phyloP scores from a whole-genome alignment of 2,329 filamentous ascomycete species.

The Blumeria hordei region DNA sequence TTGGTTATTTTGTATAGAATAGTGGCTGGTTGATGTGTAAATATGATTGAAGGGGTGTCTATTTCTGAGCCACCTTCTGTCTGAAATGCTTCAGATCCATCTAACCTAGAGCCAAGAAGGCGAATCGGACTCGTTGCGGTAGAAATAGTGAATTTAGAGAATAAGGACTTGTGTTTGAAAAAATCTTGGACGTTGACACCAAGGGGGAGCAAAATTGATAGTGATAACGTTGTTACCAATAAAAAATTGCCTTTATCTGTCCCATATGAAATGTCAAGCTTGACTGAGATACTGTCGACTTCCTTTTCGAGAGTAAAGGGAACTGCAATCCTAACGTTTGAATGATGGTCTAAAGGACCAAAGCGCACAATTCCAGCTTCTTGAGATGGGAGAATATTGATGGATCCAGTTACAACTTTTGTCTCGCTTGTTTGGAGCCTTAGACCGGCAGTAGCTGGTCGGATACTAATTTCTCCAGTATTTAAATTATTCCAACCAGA shows the following conservation, averaged over 20 bases:
- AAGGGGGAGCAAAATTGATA: conserved; percentile 55
- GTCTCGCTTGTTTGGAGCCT: conserved; percentile 37
- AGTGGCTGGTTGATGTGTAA: conserved; percentile 58
- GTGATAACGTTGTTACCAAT: conserved; percentile 34
- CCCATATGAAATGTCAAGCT: conserved; percentile 51
- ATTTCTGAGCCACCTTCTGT: conserved; percentile 33
- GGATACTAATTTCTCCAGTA: conserved; percentile 34
- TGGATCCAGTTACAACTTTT: conserved; percentile 20
- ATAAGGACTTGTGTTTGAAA: conserved; percentile 62
- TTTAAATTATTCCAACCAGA: conserved; percentile 51
- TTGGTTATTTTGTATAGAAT: conserved; percentile 56
- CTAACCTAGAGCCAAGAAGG: conserved; percentile 44
- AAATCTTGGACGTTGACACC: conserved; percentile 94
- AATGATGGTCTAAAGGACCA: conserved; percentile 20
- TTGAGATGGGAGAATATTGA: conserved; percentile 23
- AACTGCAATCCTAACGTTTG: conserved; percentile 33
- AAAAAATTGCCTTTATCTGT: conserved; percentile 41
- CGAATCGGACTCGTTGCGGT: conserved; percentile 55
- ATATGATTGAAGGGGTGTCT: conserved; percentile 35
- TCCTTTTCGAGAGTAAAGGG: conserved; percentile 72
- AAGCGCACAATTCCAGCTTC: conserved; percentile 30
- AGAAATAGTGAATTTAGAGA: conserved; percentile 78
- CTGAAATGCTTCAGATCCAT: conserved; percentile 44
- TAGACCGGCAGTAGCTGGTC: conserved; percentile 39
- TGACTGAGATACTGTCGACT: conserved; percentile 43